A percentile compares a stretch with the other conserved stretches of the same genome.
These are phyloP conservation scores for Beauveria scarabaeidicola DNA, from an alignment of 2,329 filamentous ascomycete species.

Conservation along the genomic window DNA sequence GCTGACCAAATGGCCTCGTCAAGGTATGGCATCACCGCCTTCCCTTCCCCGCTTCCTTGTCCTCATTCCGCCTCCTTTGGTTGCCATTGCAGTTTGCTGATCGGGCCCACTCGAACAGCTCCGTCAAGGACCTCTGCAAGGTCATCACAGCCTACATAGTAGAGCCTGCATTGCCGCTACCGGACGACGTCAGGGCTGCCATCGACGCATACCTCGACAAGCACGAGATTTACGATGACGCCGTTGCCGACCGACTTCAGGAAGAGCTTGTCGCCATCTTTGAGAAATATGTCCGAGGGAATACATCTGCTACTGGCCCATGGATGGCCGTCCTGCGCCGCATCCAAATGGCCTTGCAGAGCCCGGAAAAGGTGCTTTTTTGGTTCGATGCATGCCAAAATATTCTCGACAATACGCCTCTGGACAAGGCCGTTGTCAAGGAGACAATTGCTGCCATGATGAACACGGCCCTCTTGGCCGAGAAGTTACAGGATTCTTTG, in stretches of 20 bases:
- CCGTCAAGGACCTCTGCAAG: constrained; percentile 54
- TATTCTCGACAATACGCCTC: constrained; percentile 40
- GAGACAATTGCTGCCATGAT: constrained; percentile 59
- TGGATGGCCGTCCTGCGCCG: constrained; percentile 61
- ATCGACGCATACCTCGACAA: constrained; percentile 62
- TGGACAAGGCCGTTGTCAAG: constrained; percentile 54
- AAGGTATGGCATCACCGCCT: constrained; percentile 4
- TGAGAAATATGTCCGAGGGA: constrained; percentile 52
- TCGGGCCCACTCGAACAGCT: constrained; percentile 19
- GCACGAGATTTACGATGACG: constrained; percentile 59
- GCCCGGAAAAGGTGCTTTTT: constrained; percentile 52
- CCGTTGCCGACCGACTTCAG: constrained; percentile 60
- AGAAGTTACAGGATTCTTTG: constrained; percentile 40
- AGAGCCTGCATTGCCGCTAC: constrained; percentile 52
- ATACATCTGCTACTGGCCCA: constrained; percentile 48
- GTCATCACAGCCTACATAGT: constrained; percentile 42
- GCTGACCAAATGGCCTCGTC: constrained; percentile 9
- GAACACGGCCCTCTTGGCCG: constrained; percentile 55
- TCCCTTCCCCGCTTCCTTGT: background rate
- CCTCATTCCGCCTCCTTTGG: background rate
- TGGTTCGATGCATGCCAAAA: constrained; percentile 57
- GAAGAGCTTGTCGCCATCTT: constrained; percentile 64
- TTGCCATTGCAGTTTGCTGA: constrained; percentile 14
- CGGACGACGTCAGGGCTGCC: constrained; percentile 52
- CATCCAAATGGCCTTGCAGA: constrained; percentile 55